Percentiles rank a stretch among this genome's conserved stretches.
Conservation (phyloP, 805 yeast species). For the Metschnikowia vanudenii region DNA sequence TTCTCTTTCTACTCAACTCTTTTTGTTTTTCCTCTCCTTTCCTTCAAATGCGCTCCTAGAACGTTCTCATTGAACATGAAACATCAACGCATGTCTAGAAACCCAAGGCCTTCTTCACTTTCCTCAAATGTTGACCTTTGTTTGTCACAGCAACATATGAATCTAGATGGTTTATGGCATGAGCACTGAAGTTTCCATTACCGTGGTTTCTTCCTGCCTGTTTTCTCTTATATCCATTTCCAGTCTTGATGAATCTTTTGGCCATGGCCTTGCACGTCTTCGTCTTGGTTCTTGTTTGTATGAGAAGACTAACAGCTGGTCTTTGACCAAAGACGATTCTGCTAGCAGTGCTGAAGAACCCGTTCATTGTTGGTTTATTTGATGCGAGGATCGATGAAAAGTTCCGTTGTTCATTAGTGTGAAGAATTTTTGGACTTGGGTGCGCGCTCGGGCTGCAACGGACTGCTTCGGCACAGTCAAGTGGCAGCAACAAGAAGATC, state of each 20-base stretch:
- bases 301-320: slow-evolving; percentile 24
- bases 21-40: not conserved
- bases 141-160: slow-evolving; percentile 54
- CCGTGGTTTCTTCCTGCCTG: slow-evolving; percentile 90
- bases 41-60: not conserved
- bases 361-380: slow-evolving; percentile 13
- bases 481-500: too few species aligned
- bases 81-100: not conserved
- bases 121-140: slow-evolving; percentile 56
- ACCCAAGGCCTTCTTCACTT: slow-evolving; percentile 50
- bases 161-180: slow-evolving; percentile 56
- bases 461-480: too few species aligned
- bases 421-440: slow-evolving; percentile 3
- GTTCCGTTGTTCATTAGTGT: not conserved
- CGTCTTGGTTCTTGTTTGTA: slow-evolving; percentile 48
- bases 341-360: slow-evolving; percentile 18
- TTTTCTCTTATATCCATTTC: slow-evolving; percentile 53
- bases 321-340: slow-evolving; percentile 19
- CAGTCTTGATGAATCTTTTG: slow-evolving; percentile 80
- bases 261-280: slow-evolving; percentile 87
- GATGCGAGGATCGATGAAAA: not conserved
- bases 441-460: slow-evolving; percentile 3
- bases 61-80: not conserved
- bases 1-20: not conserved
- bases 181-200: slow-evolving; percentile 80